phyloP scores from a whole-genome alignment of 2,329 filamentous ascomycete species.

The Aureobasidium sp. region DNA sequence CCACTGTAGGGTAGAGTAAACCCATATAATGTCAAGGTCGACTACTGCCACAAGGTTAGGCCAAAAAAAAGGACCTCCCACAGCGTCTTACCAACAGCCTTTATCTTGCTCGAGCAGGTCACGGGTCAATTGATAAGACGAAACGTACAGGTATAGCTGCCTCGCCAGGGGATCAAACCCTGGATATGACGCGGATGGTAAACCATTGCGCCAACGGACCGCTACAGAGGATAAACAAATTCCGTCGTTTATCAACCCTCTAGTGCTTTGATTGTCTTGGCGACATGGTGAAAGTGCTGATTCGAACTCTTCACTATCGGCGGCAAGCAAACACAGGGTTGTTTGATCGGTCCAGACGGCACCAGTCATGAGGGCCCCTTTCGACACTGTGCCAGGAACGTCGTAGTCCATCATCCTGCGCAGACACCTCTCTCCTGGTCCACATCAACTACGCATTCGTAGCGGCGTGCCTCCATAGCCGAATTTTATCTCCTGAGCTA shows the following conservation, averaged over 20 bases:
- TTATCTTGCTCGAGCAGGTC: background rate
- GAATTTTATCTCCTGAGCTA: too few species aligned
- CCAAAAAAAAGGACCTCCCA: constrained; percentile 6
- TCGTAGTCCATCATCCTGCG: background rate
- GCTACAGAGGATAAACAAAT: background rate
- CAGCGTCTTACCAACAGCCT: background rate
- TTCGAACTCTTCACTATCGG: background rate
- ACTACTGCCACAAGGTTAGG: background rate
- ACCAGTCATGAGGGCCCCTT: background rate
- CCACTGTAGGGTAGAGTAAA: background rate
- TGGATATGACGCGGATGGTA: background rate
- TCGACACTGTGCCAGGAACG: background rate
- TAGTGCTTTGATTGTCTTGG: background rate
- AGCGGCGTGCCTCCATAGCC: too few species aligned
- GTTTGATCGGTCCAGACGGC: background rate
- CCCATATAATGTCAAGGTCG: too few species aligned
- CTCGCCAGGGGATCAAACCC: constrained; percentile 1
- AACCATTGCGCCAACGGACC: background rate
- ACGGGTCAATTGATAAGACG: background rate
- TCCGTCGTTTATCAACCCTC: background rate
- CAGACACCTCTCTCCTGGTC: too few species aligned
- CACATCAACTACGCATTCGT: too few species aligned
- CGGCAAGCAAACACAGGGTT: background rate
- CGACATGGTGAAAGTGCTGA: background rate
- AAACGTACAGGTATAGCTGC: background rate